Evolutionary conservation across 1,284 basidiomycete genomes (phyloP).

Genomic region (Pseudozyma thailandica): DNA sequence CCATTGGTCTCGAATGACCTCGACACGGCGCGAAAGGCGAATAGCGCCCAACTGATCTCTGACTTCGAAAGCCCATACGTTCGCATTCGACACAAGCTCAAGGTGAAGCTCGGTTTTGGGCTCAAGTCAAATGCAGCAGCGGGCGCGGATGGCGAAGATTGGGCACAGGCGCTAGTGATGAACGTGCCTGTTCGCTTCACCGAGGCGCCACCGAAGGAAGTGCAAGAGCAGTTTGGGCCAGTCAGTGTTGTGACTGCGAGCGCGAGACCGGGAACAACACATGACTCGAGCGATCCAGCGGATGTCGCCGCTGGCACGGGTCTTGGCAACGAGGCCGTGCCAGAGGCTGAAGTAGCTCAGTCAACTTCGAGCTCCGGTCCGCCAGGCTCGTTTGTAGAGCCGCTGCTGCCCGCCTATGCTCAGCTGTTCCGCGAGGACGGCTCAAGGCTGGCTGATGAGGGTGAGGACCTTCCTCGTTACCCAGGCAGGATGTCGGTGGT

Average conservation of each 20-base stretch:
- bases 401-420: conserved; percentile 64
- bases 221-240: conserved; percentile 62
- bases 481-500: conserved; percentile 55
- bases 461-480: conserved; percentile 65
- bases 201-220: conserved; percentile 63
- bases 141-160: conserved; percentile 42
- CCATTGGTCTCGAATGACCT: conserved; percentile 55
- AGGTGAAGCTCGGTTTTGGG: conserved; percentile 66
- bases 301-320: not conserved
- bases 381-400: conserved; percentile 24
- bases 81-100: conserved; percentile 66
- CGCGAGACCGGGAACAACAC: not conserved
- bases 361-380: not conserved
- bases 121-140: conserved; percentile 43
- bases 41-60: conserved; percentile 57
- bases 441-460: conserved; percentile 65
- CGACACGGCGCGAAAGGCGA: conserved; percentile 30
- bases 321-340: not conserved
- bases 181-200: conserved; percentile 67
- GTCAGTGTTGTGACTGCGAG: conserved; percentile 10
- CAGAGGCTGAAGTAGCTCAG: not conserved
- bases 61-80: conserved; percentile 67
- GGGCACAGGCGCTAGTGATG: conserved; percentile 65
- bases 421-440: conserved; percentile 67
- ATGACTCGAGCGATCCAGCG: not conserved